Percentiles rank a stretch among this genome's conserved stretches.
phyloP scores from a whole-genome alignment of 73 alveolate species.

The Stentor coeruleus region DNA sequence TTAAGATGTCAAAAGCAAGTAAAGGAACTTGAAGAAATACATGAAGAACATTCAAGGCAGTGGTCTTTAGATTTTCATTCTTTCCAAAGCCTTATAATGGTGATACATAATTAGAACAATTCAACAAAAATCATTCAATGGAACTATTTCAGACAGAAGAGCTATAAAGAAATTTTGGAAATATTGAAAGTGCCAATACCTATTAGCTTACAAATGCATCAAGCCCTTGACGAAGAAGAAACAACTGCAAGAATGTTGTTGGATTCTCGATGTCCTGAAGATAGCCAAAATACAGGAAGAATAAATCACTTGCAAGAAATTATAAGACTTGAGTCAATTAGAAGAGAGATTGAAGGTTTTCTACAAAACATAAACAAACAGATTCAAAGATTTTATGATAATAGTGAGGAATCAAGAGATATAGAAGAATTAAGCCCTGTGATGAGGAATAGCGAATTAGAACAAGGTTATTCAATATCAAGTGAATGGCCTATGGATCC shows the following conservation, averaged over 20 bases:
- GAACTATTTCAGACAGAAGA: not conserved
- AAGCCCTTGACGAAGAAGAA: not conserved
- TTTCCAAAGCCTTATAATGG: not conserved
- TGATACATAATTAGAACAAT: not conserved
- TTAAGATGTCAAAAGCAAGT: slow-evolving; percentile 11
- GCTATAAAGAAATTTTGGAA: not conserved
- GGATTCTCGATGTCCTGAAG: not conserved
- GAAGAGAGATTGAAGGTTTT: slow-evolving; percentile 2
- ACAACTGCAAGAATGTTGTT: not conserved
- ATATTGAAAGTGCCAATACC: not conserved
- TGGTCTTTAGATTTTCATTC: not conserved
- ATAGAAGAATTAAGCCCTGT: no score
- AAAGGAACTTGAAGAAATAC: not conserved
- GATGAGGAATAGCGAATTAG: no score
- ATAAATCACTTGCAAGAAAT: not conserved
- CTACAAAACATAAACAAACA: no score
- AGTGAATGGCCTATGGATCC: no score
- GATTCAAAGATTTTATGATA: no score
- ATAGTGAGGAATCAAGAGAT: no score
- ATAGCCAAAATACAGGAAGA: not conserved
- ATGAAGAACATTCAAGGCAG: not conserved
- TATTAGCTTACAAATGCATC: not conserved
- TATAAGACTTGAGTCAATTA: not conserved
- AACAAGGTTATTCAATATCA: no score
- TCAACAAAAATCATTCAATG: not conserved